phyloP scores from a whole-genome alignment of 441 rosid species.

The Sinapis alba region DNA sequence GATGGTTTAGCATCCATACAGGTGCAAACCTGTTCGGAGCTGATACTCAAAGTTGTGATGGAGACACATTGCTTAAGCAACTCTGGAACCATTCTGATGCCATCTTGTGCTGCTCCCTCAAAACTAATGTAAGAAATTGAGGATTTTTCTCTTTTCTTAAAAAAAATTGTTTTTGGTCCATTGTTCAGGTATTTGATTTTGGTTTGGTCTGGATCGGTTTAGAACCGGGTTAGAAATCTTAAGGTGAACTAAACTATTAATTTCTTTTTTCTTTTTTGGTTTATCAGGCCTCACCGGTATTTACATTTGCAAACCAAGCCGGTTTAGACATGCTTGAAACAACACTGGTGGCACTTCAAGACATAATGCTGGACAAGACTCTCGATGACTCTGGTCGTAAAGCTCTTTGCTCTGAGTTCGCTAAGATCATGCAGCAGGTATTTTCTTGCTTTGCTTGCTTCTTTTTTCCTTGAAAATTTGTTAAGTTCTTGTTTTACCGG shows the following conservation, averaged over 20 bases:
- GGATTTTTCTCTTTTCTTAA: not conserved
- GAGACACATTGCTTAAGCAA: slow-evolving; percentile 74
- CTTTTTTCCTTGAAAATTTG: not conserved
- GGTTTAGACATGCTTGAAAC: slow-evolving; percentile 96
- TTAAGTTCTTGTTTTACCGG: not conserved
- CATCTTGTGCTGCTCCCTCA: slow-evolving; percentile 82
- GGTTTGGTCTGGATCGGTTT: not conserved
- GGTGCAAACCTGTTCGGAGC: slow-evolving; percentile 59
- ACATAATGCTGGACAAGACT: slow-evolving; percentile 83
- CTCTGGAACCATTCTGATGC: slow-evolving; percentile 89
- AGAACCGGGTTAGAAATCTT: not conserved
- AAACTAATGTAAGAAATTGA: slow-evolving; percentile 55
- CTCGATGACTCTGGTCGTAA: slow-evolving; percentile 78
- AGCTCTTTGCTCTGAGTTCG: slow-evolving; percentile 68
- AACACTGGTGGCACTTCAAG: slow-evolving; percentile 86
- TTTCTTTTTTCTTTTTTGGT: not conserved
- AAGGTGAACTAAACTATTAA: not conserved
- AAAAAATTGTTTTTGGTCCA: not conserved
- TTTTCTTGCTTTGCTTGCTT: not conserved
- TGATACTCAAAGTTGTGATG: slow-evolving; percentile 47
- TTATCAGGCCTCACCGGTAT: slow-evolving; percentile 75
- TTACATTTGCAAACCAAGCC: slow-evolving; percentile 90
- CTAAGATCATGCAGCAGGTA: slow-evolving; percentile 91
- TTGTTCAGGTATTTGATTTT: not conserved
- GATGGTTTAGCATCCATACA: slow-evolving; percentile 57